phyloP scores from a whole-genome alignment of 2,329 filamentous ascomycete species.

The Sarocladium kiliense region DNA sequence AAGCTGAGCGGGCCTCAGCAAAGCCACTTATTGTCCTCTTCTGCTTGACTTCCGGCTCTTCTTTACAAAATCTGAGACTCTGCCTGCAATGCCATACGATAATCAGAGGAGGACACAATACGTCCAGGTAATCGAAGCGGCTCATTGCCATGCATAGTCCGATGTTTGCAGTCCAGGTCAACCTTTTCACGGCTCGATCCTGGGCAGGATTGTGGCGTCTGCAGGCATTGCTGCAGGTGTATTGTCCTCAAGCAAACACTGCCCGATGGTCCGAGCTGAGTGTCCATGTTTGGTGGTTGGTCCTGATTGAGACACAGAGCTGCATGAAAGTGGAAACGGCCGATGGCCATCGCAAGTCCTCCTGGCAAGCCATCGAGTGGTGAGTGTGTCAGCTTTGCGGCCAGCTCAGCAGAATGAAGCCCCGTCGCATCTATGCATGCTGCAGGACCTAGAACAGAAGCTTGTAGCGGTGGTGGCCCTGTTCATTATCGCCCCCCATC shows the following conservation, averaged over 20 bases:
- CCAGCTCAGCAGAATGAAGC: not conserved
- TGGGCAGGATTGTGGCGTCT: not conserved
- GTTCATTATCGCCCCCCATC: not conserved
- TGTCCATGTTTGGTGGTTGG: not conserved
- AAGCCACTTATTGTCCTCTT: not conserved
- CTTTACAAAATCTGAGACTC: no score
- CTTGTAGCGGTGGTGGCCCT: not conserved
- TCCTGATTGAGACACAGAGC: not conserved
- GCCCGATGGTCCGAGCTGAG: constrained; percentile 8
- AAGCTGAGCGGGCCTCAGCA: not conserved
- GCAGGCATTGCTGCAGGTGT: not conserved
- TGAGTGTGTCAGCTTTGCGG: not conserved
- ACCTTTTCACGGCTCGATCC: not conserved
- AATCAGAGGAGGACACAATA: no score
- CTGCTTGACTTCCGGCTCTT: not conserved
- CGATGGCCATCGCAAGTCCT: not conserved
- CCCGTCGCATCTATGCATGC: not conserved
- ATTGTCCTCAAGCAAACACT: not conserved
- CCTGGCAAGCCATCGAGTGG: not conserved
- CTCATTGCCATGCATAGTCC: not conserved
- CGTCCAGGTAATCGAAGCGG: no score
- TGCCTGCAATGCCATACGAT: no score
- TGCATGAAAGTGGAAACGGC: constrained; percentile 5
- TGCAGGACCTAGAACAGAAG: not conserved
- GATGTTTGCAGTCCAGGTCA: not conserved